These are phyloP conservation scores for Sarocladium oryzae DNA, from an alignment of 2,329 filamentous ascomycete genomes.

Conservation along the genomic window DNA sequence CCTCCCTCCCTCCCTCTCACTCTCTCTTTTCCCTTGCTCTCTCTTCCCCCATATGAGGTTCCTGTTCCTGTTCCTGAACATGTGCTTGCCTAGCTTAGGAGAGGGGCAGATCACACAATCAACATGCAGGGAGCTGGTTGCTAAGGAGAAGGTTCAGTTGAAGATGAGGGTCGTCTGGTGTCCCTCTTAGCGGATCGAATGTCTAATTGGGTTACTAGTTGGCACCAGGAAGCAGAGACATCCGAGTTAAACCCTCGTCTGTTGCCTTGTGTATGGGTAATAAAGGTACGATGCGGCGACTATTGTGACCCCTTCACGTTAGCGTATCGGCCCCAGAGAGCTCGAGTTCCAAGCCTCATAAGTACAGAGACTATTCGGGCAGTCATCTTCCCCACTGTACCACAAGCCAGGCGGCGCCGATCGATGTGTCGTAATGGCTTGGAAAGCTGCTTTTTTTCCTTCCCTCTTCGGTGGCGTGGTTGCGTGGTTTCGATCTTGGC, in stretches of 20 bases:
- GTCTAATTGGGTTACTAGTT: neutral
- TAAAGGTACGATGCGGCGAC: neutral
- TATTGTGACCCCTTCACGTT: neutral
- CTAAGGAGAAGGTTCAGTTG: slow-evolving; percentile 8
- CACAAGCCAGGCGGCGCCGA: neutral
- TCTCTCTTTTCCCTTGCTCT: no score
- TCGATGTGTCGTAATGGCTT: no score
- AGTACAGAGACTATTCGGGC: slow-evolving; percentile 1
- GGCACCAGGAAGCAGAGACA: neutral
- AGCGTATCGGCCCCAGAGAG: slow-evolving; percentile 5
- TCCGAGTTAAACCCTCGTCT: no score
- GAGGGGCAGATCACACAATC: slow-evolving; percentile 3
- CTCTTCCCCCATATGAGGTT: neutral
- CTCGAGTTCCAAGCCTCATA: neutral
- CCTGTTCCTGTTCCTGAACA: slow-evolving; percentile 1
- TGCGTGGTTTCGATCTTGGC: no score
- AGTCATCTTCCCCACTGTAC: neutral
- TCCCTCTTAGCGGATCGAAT: neutral
- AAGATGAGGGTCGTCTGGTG: neutral
- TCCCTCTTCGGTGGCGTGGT: neutral
- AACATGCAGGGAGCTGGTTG: slow-evolving; percentile 8
- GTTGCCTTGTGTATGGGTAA: neutral
- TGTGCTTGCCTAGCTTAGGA: neutral
- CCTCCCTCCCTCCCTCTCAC: neutral
- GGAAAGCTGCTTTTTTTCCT: no score